Percentiles rank a stretch among this genome's conserved stretches.
Evolutionary conservation across 2,329 filamentous ascomycete species (phyloP).

Genomic region (Penicillium sp.): DNA sequence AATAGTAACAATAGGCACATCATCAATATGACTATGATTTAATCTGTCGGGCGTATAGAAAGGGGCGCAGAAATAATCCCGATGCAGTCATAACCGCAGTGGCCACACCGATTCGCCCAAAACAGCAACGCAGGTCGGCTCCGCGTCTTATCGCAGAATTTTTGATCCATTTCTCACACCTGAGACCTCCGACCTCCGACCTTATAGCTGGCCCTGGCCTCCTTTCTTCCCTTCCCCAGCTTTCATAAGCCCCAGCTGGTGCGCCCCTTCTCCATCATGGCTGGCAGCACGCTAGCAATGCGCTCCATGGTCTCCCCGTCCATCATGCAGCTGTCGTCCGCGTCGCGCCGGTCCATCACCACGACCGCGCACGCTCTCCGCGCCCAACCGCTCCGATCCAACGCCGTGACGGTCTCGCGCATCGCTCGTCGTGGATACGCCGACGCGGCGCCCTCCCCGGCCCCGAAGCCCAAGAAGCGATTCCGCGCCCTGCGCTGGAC

Average conservation of each 20-base stretch:
- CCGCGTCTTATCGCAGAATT: conserved; percentile 21
- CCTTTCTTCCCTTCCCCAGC: conserved; percentile 12
- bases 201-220: too few relatives aligned
- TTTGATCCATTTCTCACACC: too few relatives aligned
- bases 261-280: conserved; percentile 29
- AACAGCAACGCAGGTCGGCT: conserved; percentile 26
- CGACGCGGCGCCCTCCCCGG: conserved; percentile 44
- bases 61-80: too few relatives aligned
- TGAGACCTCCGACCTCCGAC: too few relatives aligned
- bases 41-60: too few relatives aligned
- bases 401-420: conserved; percentile 29
- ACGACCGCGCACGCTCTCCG: conserved; percentile 28
- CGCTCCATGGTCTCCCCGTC: conserved; percentile 34
- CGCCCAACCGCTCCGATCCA: conserved; percentile 27
- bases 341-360: conserved; percentile 39
- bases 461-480: conserved; percentile 53
- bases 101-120: conserved; percentile 39
- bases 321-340: conserved; percentile 35
- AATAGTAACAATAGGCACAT: too few relatives aligned
- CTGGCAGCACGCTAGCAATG: conserved; percentile 36
- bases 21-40: too few relatives aligned
- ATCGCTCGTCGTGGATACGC: conserved; percentile 51
- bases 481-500: conserved; percentile 72
- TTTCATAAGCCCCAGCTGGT: conserved; percentile 20
- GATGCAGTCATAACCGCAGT: conserved; percentile 1